Evolutionary conservation across 345 rosid species (phyloP).

Genomic region (Laguncularia racemosa): DNA sequence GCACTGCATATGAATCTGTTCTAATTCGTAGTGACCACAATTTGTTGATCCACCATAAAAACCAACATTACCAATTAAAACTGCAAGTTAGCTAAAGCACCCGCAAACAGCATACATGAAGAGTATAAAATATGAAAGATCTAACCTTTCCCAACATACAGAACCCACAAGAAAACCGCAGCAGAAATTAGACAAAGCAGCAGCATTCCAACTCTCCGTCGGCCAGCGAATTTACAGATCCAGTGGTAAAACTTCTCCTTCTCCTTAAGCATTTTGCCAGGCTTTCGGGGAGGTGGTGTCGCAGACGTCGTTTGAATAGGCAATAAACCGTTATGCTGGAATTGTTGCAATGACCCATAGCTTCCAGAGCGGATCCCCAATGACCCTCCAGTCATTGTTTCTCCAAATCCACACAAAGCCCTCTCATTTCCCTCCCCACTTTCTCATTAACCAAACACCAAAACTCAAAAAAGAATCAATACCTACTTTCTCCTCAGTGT

Average conservation of each 20-base stretch:
- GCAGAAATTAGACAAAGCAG: constrained; percentile 54
- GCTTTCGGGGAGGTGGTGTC: constrained; percentile 24
- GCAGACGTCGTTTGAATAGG: neutral
- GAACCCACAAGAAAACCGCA: constrained; percentile 68
- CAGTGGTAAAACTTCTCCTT: constrained; percentile 52
- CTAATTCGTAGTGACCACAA: too few relatives aligned
- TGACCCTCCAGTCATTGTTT: constrained; percentile 73
- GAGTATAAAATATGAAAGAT: neutral
- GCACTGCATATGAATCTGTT: too few relatives aligned
- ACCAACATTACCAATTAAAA: neutral
- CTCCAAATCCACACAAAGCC: constrained; percentile 35
- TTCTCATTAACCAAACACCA: too few relatives aligned
- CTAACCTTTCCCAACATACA: constrained; percentile 59
- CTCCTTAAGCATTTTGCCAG: constrained; percentile 55
- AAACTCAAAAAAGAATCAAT: too few relatives aligned
- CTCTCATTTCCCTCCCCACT: constrained; percentile 25
- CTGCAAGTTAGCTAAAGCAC: neutral
- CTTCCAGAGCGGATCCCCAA: constrained; percentile 52
- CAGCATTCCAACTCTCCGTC: constrained; percentile 61
- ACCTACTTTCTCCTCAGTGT: too few relatives aligned
- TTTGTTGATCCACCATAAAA: too few relatives aligned
- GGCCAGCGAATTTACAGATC: constrained; percentile 44
- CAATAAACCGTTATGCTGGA: constrained; percentile 9
- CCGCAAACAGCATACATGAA: neutral
- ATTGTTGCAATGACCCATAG: constrained; percentile 46